Conservation (phyloP, 768 basidiomycete species). For the Daedalea quercina region DNA sequence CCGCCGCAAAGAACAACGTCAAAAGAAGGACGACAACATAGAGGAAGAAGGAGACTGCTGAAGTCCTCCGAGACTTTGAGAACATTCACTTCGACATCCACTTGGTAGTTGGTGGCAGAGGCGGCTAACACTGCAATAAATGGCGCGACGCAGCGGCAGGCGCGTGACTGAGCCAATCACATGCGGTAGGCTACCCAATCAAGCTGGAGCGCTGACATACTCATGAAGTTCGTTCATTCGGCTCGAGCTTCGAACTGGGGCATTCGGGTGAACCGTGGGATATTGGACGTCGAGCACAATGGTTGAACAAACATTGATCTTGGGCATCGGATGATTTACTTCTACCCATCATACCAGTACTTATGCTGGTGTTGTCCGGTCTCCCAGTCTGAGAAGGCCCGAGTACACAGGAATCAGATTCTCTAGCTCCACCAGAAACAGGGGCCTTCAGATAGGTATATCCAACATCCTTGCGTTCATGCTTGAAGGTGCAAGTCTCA, state of each 20-base stretch:
- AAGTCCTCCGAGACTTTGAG: slow-evolving; percentile 29
- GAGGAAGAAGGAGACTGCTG: slow-evolving; percentile 46
- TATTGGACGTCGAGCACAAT: too few species aligned
- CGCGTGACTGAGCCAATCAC: background rate
- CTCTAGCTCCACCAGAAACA: background rate
- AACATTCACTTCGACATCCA: slow-evolving; percentile 9
- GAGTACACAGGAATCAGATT: background rate
- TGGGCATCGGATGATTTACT: too few species aligned
- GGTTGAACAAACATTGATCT: too few species aligned
- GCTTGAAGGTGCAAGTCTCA: too few species aligned
- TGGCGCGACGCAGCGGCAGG: background rate
- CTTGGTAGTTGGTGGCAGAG: background rate
- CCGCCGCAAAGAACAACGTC: slow-evolving; percentile 37
- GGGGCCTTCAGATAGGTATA: too few species aligned
- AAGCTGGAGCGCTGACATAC: background rate
- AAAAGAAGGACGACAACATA: slow-evolving; percentile 35
- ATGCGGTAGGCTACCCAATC: background rate
- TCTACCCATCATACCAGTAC: too few species aligned
- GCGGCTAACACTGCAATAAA: too few species aligned
- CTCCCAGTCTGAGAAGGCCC: too few species aligned
- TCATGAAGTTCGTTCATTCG: background rate
- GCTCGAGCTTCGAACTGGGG: too few species aligned
- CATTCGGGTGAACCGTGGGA: too few species aligned
- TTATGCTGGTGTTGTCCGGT: too few species aligned
- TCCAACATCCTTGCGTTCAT: too few species aligned